These are phyloP conservation scores for Globisporangium takayamanum DNA, from an alignment of 352 stramenopile species.

Conservation along the genomic window DNA sequence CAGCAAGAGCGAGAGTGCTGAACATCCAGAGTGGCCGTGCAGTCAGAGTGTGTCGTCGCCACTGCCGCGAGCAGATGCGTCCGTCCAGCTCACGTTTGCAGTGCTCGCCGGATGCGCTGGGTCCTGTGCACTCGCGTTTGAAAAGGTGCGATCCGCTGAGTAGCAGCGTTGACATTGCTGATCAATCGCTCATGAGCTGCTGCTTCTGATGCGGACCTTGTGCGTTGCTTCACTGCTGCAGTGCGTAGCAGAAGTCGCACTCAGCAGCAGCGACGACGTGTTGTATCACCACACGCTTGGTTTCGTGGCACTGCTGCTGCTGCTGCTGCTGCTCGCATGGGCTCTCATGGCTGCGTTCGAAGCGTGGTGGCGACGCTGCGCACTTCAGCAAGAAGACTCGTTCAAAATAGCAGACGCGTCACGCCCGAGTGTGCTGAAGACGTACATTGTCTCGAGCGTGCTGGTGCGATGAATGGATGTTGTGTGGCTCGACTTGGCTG, in stretches of 20 bases:
- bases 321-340: constrained; percentile 16
- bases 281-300: not conserved
- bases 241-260: constrained; percentile 16
- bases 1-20: not conserved
- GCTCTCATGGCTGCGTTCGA: constrained; percentile 13
- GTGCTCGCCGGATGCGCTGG: constrained; percentile 19
- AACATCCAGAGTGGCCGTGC: not conserved
- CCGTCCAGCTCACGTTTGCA: constrained; percentile 15
- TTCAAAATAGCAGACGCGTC: not conserved
- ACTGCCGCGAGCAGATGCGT: not conserved
- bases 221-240: not conserved
- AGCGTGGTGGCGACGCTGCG: constrained; percentile 12
- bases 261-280: not conserved
- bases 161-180: not conserved
- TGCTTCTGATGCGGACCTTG: not conserved
- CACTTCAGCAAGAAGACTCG: constrained; percentile 3
- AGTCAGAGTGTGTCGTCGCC: not conserved
- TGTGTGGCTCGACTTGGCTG: not conserved
- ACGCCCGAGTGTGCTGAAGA: constrained; percentile 2
- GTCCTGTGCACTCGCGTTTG: constrained; percentile 19
- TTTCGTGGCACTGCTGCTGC: constrained; percentile 10
- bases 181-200: too few relatives aligned
- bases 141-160: constrained; percentile 22
- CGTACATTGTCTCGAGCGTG: constrained; percentile 15
- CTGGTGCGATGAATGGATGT: constrained; percentile 6